These are phyloP conservation scores for Suillus luteus DNA, from an alignment of 768 basidiomycete species.

Conservation along the genomic window DNA sequence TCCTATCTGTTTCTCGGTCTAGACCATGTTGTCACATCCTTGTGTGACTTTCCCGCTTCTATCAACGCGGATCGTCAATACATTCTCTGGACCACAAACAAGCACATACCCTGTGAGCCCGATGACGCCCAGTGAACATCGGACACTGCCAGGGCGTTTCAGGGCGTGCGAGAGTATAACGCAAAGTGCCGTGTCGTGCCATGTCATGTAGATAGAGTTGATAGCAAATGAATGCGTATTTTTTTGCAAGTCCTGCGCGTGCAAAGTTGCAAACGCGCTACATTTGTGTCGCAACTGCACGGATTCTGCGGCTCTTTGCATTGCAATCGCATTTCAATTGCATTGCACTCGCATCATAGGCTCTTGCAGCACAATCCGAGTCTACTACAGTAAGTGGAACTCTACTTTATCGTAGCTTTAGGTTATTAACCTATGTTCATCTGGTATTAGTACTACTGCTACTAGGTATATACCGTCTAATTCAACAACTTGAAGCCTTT, in stretches of 20 bases:
- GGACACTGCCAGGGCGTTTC: too few relatives aligned
- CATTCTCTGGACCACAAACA: neutral
- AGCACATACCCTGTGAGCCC: slow-evolving; percentile 75
- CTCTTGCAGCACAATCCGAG: too few relatives aligned
- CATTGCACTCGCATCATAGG: neutral
- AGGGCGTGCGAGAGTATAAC: too few relatives aligned
- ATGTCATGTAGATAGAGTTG: too few relatives aligned
- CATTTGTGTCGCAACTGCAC: neutral
- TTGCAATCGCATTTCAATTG: neutral
- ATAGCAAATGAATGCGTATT: too few relatives aligned
- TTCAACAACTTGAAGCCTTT: neutral
- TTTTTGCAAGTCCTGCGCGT: too few relatives aligned
- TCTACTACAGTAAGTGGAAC: too few relatives aligned
- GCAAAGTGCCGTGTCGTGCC: too few relatives aligned
- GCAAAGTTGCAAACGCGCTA: too few relatives aligned
- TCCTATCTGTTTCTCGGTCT: too few relatives aligned
- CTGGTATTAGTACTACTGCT: neutral
- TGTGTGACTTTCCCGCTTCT: slow-evolving; percentile 83
- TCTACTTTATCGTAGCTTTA: too few relatives aligned
- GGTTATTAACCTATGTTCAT: neutral
- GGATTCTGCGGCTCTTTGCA: neutral
- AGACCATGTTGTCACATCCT: too few relatives aligned
- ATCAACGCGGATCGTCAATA: slow-evolving; percentile 10
- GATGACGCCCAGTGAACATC: slow-evolving; percentile 42
- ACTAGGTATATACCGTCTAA: neutral